Evolutionary conservation across 169 alveolate species (phyloP), one percentile per base, ranked within the genome.

Genomic region (Cyclospora cayetanensis): DNA sequence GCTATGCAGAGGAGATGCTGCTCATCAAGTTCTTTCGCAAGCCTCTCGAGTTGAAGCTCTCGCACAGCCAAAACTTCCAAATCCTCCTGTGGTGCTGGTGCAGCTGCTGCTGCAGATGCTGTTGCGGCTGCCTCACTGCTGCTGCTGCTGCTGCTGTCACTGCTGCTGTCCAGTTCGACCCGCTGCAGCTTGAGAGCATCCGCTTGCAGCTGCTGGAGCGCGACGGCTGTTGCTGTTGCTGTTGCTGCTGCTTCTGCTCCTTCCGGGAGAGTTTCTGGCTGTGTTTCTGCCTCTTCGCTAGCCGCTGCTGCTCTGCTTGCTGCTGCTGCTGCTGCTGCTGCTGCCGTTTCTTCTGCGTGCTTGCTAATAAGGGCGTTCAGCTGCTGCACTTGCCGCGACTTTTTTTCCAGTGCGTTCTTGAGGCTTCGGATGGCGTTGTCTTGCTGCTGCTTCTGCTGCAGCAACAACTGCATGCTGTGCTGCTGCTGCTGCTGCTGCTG

Each of bases 1-100:
- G 76, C 76, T 65, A 65, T 65, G 42, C 76, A 65, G 76, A 65
- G 76, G 18, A 65, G 76, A 7, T 65, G 76, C 76, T 65, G 76
- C 25, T 65, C 46, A 7, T 65, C 76, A 7, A 65, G 76, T 7
- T 65, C 76, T 42, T 65, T 65, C 42, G 76, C 76, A 15, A 65
- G 76, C 42, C 76, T 25, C 76, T 65, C 76, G 42, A 65, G 76
- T n/a, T 65, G 76, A 11, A 37, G 76, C 76, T 65, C 76, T 27
- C 76, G 76, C 0, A 65, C 76, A 11, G 76, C 76, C 42, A 65
- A 42, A 22, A 65, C 76, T n/a, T 65, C 76, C 27, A 7, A 31
- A 37, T 65, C 76, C 2, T 65, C 76, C 3, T 65, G 46, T 27
- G 76, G 46, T 60, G 72, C 72, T 31, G 76, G 27, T 31, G 76